These are phyloP conservation scores for Lunasporangiospora selenospora DNA, from an alignment of 192 early-diverging fungal genomes.

Conservation along the genomic window DNA sequence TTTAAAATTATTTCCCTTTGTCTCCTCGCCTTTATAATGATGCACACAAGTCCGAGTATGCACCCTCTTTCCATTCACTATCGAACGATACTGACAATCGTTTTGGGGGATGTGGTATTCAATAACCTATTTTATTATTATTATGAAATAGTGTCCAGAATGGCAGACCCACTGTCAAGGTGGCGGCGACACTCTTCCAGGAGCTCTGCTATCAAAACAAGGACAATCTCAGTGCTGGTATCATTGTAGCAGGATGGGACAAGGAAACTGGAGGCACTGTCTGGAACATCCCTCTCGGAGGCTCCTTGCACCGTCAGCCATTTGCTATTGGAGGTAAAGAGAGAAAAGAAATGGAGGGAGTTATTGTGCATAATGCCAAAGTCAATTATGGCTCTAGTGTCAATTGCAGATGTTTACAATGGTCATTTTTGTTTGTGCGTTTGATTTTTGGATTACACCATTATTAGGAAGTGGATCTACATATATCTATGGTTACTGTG, in stretches of 20 bases:
- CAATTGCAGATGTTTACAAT: too few species aligned
- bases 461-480: constrained; percentile 84
- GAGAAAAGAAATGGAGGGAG: too few species aligned
- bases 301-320: constrained; percentile 89
- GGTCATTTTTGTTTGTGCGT: not conserved
- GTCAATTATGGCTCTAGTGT: too few species aligned
- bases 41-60: too few species aligned
- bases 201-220: constrained; percentile 96
- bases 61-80: not conserved
- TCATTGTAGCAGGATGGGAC: constrained; percentile 99
- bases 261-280: constrained; percentile 87
- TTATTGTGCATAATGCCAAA: too few species aligned
- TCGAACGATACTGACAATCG: not conserved
- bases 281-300: constrained; percentile 91
- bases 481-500: constrained; percentile 99
- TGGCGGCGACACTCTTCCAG: constrained; percentile 92
- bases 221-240: constrained; percentile 84
- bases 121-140: not conserved
- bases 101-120: not conserved
- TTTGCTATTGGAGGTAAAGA: constrained; percentile 91
- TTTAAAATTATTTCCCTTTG: too few species aligned
- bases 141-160: constrained; percentile 82
- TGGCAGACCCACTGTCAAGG: constrained; percentile 84
- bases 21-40: too few species aligned
- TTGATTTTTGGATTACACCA: not conserved